Percentiles rank a stretch among this genome's conserved stretches.
These are phyloP conservation scores for Nothophytophthora sp. DNA, from an alignment of 352 stramenopile species.

Conservation along the genomic window DNA sequence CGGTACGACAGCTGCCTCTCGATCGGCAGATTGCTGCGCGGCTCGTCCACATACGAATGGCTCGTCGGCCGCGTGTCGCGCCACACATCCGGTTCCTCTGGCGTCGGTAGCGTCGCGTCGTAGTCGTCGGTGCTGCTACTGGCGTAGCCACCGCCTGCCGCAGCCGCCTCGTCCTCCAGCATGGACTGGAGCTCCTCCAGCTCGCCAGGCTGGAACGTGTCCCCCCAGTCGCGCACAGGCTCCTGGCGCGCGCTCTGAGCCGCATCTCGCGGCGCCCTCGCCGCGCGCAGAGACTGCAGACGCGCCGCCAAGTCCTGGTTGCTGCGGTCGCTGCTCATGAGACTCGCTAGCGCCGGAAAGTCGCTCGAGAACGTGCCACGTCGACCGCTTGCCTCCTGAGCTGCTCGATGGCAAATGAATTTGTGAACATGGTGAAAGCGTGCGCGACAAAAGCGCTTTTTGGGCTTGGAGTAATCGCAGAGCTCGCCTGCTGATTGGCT, in stretches of 20 bases:
- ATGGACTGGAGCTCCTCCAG: constrained; percentile 24
- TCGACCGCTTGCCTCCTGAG: too few relatives aligned
- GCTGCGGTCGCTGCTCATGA: background rate
- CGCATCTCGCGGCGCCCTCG: background rate
- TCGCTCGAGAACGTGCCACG: too few relatives aligned
- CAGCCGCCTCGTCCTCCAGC: constrained; percentile 10
- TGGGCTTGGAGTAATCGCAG: too few relatives aligned
- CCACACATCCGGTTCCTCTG: constrained; percentile 6
- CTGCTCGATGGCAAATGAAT: constrained; percentile 2
- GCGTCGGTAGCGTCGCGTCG: background rate
- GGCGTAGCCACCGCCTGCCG: background rate
- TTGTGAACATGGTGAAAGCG: constrained; percentile 1
- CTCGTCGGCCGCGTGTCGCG: constrained; percentile 14
- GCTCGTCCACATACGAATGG: constrained; percentile 22
- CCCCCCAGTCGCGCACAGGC: constrained; percentile 11
- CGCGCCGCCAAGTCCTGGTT: constrained; percentile 11
- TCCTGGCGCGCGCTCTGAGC: background rate
- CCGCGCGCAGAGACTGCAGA: constrained; percentile 13
- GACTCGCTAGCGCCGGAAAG: too few relatives aligned
- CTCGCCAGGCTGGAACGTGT: constrained; percentile 11
- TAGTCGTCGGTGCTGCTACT: constrained; percentile 8
- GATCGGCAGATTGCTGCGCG: background rate
- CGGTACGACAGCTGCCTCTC: constrained; percentile 17
- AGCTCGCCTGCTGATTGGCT: constrained; percentile 1
- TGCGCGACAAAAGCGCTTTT: too few relatives aligned